Evolutionary conservation across 306 rosid species (phyloP).

Genomic region (Geum urbanum): DNA sequence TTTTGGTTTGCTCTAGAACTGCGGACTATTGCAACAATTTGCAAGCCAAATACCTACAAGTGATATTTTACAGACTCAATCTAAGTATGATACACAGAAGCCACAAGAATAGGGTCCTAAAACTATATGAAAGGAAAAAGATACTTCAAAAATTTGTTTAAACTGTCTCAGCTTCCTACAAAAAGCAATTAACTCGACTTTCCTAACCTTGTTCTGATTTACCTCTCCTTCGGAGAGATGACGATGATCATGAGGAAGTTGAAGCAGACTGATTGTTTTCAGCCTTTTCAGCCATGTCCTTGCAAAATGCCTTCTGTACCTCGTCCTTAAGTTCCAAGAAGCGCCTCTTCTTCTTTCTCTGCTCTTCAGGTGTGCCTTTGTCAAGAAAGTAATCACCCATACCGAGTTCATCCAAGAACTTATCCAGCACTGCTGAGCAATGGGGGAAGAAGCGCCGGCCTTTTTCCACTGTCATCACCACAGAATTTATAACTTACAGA

Average conservation of each 20-base stretch:
- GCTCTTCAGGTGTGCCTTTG: slow-evolving; percentile 69
- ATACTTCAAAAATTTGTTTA: background rate
- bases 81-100: slow-evolving; percentile 9
- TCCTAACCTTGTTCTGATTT: slow-evolving; percentile 40
- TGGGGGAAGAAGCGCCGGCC: slow-evolving; percentile 87
- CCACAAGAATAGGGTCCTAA: slow-evolving; percentile 7
- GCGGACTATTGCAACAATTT: background rate
- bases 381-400: slow-evolving; percentile 74
- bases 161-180: slow-evolving; percentile 10
- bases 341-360: slow-evolving; percentile 52
- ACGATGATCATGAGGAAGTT: slow-evolving; percentile 46
- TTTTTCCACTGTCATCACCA: slow-evolving; percentile 52
- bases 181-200: slow-evolving; percentile 25
- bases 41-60: slow-evolving; percentile 15
- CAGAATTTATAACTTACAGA: background rate
- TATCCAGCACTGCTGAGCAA: slow-evolving; percentile 90
- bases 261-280: slow-evolving; percentile 44
- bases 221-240: slow-evolving; percentile 44
- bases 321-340: slow-evolving; percentile 88
- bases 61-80: slow-evolving; percentile 7
- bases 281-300: slow-evolving; percentile 71
- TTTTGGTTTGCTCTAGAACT: background rate
- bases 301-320: slow-evolving; percentile 75
- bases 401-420: slow-evolving; percentile 62
- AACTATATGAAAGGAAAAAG: background rate